phyloP scores from a whole-genome alignment of 768 basidiomycete species.

The Phallus indusiatus region DNA sequence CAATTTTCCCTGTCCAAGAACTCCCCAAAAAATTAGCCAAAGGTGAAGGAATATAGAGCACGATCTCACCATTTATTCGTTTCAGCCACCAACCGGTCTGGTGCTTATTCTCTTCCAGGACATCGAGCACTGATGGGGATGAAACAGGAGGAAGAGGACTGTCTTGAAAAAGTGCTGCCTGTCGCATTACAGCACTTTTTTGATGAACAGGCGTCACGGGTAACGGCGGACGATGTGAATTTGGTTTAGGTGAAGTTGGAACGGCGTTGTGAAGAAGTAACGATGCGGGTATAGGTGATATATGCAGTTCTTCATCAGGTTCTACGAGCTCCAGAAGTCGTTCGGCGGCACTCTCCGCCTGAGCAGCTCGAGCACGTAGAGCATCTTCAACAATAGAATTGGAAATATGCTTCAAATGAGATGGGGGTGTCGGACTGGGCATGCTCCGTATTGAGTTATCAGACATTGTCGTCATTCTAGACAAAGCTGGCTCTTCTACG shows the following conservation, averaged over 20 bases:
- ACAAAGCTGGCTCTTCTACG: slow-evolving; percentile 46
- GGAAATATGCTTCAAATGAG: slow-evolving; percentile 32
- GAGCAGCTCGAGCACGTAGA: slow-evolving; percentile 77
- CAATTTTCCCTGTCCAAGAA: slow-evolving; percentile 38
- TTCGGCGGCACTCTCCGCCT: slow-evolving; percentile 89
- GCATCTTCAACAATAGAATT: slow-evolving; percentile 71
- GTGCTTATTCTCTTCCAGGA: slow-evolving; percentile 54
- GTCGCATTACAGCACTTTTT: slow-evolving; percentile 50
- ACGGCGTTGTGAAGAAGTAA: slow-evolving; percentile 29
- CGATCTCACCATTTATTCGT: slow-evolving; percentile 53
- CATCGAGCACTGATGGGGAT: slow-evolving; percentile 56
- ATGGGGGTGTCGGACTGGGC: slow-evolving; percentile 38
- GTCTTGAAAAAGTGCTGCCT: slow-evolving; percentile 73
- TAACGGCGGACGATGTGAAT: slow-evolving; percentile 21
- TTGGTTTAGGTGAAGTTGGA: slow-evolving; percentile 28
- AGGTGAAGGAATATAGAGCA: not conserved
- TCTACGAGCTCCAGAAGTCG: slow-evolving; percentile 80
- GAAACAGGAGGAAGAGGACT: slow-evolving; percentile 56
- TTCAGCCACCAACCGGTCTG: slow-evolving; percentile 83
- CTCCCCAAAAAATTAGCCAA: slow-evolving; percentile 18
- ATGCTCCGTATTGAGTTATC: slow-evolving; percentile 29
- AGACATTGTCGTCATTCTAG: slow-evolving; percentile 49
- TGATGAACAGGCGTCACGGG: slow-evolving; percentile 63
- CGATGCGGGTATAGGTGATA: slow-evolving; percentile 46
- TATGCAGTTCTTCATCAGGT: slow-evolving; percentile 45